Evolutionary conservation across 2,329 filamentous ascomycete genomes (phyloP), one percentile per base, ranked within the genome.

Genomic region (Clathrospora elynae): DNA sequence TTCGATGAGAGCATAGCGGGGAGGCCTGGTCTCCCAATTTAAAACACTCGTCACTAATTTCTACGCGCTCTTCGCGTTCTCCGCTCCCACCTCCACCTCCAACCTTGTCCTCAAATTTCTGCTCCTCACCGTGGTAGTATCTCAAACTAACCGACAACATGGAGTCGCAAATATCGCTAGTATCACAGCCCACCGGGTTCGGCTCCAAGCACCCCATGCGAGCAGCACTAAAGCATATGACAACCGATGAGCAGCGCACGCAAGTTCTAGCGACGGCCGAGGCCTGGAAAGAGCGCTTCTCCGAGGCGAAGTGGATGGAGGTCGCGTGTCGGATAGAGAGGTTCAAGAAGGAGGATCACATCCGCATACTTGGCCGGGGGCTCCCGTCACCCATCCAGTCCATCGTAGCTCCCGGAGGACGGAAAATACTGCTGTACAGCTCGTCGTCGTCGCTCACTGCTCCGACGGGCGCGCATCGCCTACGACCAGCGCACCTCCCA

Each of bases 231-330:
- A 58, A 57, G 16, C 31, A 42, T 8, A 42, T 59, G 2, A 9
- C 16, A 2, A 33, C 30, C 6, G 42, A 42, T 2, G 47, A 53
- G 19, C 35, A 56, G 20, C 37, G 48, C 1, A 31, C 31, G 13
- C 11, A 31, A 13, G 20, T 50, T 23, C 11, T 59, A 13, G 42
- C 37, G 23, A 17, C 41, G 3, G 52, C 46, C 4, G 17, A 28
- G 12, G 40, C 31, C 6, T 58, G 53, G 51, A 51, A 47, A 5
- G 33, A 45, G 22, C 34, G 35, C 7, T 61, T 61, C 29, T 38
- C 46, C 10, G 37, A 46, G 19, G 29, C 46, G 10, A 43, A 43
- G 13, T 51, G 48, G 48, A 46, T 42, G 12, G 36, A 45, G 6
- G 25, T 28, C 7, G 22, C 39, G 12, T 17, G 30, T 2, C 22